Evolutionary conservation across 352 stramenopile species (phyloP).

Genomic region (Globisporangium cederbergense): DNA sequence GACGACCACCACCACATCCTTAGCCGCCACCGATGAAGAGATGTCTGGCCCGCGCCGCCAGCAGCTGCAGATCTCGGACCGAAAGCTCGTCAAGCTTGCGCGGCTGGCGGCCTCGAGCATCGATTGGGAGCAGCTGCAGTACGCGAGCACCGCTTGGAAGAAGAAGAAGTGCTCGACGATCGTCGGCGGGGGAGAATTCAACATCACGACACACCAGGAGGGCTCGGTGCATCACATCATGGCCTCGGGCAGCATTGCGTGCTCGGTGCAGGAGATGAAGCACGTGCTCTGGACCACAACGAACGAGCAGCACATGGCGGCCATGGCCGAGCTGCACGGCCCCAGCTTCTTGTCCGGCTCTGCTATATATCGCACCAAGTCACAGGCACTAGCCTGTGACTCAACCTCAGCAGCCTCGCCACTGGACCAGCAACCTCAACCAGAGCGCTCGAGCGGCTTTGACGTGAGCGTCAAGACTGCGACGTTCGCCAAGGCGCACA

Average conservation of each 20-base stretch:
- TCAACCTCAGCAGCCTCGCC: conserved; percentile 16
- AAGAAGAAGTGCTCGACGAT: conserved; percentile 8
- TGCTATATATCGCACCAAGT: conserved; percentile 19
- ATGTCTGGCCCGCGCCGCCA: neutral
- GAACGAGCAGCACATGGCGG: conserved; percentile 17
- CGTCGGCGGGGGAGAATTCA: conserved; percentile 12
- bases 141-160: conserved; percentile 10
- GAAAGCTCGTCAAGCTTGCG: neutral
- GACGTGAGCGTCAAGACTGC: too few relatives aligned
- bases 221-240: conserved; percentile 13
- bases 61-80: conserved; percentile 7
- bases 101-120: conserved; percentile 3
- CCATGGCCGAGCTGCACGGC: conserved; percentile 32
- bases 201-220: conserved; percentile 14
- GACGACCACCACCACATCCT: neutral
- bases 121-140: conserved; percentile 11
- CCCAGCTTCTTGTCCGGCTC: conserved; percentile 26
- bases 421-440: neutral
- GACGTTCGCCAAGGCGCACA: too few relatives aligned
- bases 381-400: neutral
- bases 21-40: neutral
- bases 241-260: conserved; percentile 23
- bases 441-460: conserved; percentile 3
- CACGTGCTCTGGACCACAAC: conserved; percentile 24
- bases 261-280: conserved; percentile 29